Conservation (phyloP, 139 green algal genomes). For the Yamagishiella unicocca region DNA sequence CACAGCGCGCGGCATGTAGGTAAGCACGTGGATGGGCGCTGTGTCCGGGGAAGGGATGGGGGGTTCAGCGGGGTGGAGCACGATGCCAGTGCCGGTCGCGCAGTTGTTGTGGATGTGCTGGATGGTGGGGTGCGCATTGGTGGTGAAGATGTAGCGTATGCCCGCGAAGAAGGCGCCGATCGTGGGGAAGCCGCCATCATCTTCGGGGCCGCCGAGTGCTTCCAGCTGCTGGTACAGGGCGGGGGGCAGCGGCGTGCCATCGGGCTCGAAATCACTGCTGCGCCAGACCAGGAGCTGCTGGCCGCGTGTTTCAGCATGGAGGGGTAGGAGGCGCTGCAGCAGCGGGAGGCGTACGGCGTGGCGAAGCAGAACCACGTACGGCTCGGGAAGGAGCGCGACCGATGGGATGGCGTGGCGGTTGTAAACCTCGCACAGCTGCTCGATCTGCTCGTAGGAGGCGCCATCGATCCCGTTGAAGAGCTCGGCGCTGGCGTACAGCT, state of each 20-base stretch:
- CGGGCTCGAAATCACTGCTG: neutral
- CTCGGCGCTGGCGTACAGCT: neutral
- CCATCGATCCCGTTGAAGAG: neutral
- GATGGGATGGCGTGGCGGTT: neutral
- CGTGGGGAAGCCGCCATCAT: neutral
- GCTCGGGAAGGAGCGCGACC: neutral
- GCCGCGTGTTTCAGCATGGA: neutral
- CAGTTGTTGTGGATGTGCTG: slow-evolving; percentile 18
- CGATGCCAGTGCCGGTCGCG: neutral
- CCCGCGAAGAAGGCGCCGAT: neutral
- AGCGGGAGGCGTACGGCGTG: neutral
- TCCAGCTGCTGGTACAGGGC: neutral
- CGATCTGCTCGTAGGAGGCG: neutral
- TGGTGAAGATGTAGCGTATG: neutral
- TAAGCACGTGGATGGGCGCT: neutral
- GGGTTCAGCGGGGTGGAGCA: neutral
- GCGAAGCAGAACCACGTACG: neutral
- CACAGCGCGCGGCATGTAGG: neutral
- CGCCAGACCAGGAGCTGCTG: slow-evolving; percentile 13
- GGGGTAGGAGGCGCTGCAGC: neutral
- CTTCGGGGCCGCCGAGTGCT: neutral
- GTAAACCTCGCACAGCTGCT: neutral
- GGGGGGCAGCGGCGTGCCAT: neutral
- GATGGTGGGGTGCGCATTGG: neutral
- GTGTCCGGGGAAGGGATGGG: neutral